These are phyloP conservation scores for Parmelia sp. DNA, from an alignment of 495 filamentous ascomycete species.

Conservation along the genomic window DNA sequence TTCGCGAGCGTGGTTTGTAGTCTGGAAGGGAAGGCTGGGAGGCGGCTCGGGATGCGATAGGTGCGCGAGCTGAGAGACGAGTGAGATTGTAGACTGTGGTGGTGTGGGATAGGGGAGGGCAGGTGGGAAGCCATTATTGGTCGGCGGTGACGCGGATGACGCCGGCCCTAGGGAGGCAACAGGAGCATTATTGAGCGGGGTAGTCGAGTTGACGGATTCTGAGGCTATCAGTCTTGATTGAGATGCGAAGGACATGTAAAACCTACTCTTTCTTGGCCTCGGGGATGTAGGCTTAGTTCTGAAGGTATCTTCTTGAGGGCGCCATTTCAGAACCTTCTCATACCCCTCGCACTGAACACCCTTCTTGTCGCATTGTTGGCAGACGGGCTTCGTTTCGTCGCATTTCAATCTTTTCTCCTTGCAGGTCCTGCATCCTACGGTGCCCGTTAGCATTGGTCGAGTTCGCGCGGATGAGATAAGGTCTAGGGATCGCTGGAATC, in stretches of 20 bases:
- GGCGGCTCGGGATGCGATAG: neutral
- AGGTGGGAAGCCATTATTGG: constrained; percentile 1
- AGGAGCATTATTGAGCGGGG: constrained; percentile 19
- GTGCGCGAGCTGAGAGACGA: constrained; percentile 2
- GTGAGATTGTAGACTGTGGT: constrained; percentile 18
- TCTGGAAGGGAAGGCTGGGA: neutral
- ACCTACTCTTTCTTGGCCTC: constrained; percentile 47
- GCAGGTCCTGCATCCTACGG: constrained; percentile 70
- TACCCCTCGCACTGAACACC: constrained; percentile 71
- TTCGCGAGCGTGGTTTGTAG: neutral
- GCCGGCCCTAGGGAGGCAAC: neutral
- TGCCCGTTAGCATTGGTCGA: constrained; percentile 27
- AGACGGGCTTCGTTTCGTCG: constrained; percentile 71
- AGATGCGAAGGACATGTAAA: neutral
- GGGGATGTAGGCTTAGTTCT: constrained; percentile 40
- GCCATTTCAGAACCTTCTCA: constrained; percentile 81
- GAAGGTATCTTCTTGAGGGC: constrained; percentile 65
- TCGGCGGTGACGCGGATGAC: neutral
- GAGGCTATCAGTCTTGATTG: neutral
- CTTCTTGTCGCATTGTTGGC: constrained; percentile 65
- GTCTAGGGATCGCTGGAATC: constrained; percentile 1
- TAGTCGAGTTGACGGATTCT: constrained; percentile 9
- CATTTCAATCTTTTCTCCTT: constrained; percentile 78
- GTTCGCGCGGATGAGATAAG: constrained; percentile 2
- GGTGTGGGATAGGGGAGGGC: neutral